These are phyloP conservation scores for Fusarium verrucosum DNA, from an alignment of 2,329 filamentous ascomycete genomes.

Conservation along the genomic window DNA sequence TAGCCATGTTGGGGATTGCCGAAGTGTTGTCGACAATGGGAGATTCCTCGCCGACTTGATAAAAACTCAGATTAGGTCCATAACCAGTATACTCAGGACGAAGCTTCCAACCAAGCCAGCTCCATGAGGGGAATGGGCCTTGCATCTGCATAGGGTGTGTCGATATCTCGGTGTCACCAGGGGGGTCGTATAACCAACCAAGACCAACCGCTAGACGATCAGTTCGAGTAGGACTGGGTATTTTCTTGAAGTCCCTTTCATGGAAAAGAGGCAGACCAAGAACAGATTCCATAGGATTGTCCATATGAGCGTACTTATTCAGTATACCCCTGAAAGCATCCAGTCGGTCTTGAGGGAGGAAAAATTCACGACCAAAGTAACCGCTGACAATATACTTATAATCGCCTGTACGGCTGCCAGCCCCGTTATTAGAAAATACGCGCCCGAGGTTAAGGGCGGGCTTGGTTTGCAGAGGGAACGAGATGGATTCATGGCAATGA, in stretches of 20 bases:
- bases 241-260: constrained; percentile 44
- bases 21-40: constrained; percentile 45
- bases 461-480: constrained; percentile 46
- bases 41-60: constrained; percentile 44
- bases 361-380: constrained; percentile 47
- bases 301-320: constrained; percentile 43
- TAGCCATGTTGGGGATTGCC: constrained; percentile 47
- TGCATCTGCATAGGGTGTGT: constrained; percentile 43
- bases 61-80: constrained; percentile 47
- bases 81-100: constrained; percentile 39
- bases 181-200: constrained; percentile 48
- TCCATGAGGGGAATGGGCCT: constrained; percentile 50
- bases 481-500: constrained; percentile 52
- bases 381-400: constrained; percentile 45
- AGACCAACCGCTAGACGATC: constrained; percentile 50
- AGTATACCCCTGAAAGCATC: constrained; percentile 50
- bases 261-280: constrained; percentile 51
- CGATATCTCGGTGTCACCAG: constrained; percentile 28
- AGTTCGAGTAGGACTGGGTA: constrained; percentile 44
- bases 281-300: constrained; percentile 44
- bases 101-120: constrained; percentile 51
- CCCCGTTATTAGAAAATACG: constrained; percentile 44
- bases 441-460: constrained; percentile 47
- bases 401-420: constrained; percentile 38
- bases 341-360: constrained; percentile 44